Base-by-base conservation (phyloP, 495 filamentous ascomycete genomes). In the Talaromyces wortmannii region DNA sequence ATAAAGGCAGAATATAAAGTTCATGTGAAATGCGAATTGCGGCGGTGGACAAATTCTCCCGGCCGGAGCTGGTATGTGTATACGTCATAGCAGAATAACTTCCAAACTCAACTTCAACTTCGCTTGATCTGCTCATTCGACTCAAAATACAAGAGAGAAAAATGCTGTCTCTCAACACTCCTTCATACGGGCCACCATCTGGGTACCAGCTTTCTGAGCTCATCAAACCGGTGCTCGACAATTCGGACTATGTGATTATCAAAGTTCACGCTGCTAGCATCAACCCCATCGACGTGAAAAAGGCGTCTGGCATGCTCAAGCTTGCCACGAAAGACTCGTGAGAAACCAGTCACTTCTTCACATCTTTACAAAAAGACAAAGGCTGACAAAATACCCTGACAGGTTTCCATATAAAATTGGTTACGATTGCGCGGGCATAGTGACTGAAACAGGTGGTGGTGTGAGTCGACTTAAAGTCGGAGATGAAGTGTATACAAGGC, bases 271-370 rank as follows among this genome's bases (percentile, higher is more conserved):
- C 78, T 16, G 76, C 70, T 0, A 67, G 66, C 33, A 62, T 83
- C 49, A 69, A 74, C 49, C 76, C 79, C 0, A 68, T 77, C 6
- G 79, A 83, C 57, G 73, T 78, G 2, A 78, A 79, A 55, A 59
- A 78, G 31, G 73, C 78, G 3, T 58, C 55, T 0, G 68, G 67
- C 16, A 46, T 49, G 3, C 48, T 61, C 3, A 73, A 75, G 46
- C 18, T 67, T 23, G 58, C 66, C 31, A 52, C 60, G 43, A 53
- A 61, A 42, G 64, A 61, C 33, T 53, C 33, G 60, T 62, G 55
- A 11, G 61, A 64, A 15, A 48, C 31, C 2, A 40, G 36, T 10
- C 13, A 15, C 31, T 52, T 3, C 10, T 42, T 36, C 18, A 6
- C 1, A 4, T 18, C n/a, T 1, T 29, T 1, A 33, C 42, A 31